Base-by-base conservation (phyloP, 805 yeast species). In the Wickerhamiella lipophila region DNA sequence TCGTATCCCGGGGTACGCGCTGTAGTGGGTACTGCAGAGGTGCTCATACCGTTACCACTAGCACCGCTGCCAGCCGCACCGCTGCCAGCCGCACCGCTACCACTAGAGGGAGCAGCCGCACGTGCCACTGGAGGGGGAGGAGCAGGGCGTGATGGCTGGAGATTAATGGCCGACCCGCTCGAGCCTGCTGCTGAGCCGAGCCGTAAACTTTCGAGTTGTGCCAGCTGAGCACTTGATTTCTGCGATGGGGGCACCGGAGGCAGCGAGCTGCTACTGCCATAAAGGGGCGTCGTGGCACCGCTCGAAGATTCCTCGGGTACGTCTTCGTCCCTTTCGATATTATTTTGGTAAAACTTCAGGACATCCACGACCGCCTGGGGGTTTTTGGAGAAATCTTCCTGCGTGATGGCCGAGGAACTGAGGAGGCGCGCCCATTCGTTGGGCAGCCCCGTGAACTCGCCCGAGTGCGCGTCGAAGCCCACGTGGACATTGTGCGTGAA, bases 401-500 rank as follows among this genome's bases (percentile, higher is more conserved):
- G 78, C 5, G 95, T 78, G 51, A 92, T 87, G 47, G 96, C 96
- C 58, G 87, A 82, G 1, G 92, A 83, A 11, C 81, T 74, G 47
- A 92, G 71, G 30, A 88, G 70, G 53, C 77, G 75, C 53, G 86
- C 86, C 98, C 98, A 92, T 59, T 86, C 94, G 25, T 77, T 80
- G 0, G 98, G 98, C 39, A 92, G 69, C 2, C 96, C 97, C 0
- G 92, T 85, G 62, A 82, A 89, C 40, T 83, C 82, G 11, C 96
- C 96, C 18, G 86, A 76, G 53, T 75, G 76, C 3, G 79, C 73
- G 63, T 89, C 96, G 45, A 84, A 80, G 21, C 95, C 96, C 8
- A 92, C 97, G 60, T 92, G 97, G 26, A 88, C 96, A 60, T 81
- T 83, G 63, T 94, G 98, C 9, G 95, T 86, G 64, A 89, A 89